Conservation (phyloP, 176 grass and related monocot species). For the Calamus simplicifolius region DNA sequence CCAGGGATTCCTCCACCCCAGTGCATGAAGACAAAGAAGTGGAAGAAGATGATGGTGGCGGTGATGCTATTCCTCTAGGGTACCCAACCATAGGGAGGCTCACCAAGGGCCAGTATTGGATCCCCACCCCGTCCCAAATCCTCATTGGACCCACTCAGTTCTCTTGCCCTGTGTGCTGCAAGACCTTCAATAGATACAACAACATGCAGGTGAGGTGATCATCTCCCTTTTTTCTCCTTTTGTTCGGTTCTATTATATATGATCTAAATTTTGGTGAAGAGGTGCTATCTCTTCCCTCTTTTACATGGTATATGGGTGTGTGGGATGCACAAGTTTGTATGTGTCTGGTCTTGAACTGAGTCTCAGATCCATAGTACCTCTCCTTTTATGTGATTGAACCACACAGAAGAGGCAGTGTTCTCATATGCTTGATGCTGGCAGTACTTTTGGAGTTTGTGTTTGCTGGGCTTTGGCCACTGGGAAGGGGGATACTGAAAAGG, state of each 20-base stretch:
- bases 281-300: no score
- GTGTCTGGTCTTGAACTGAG: no score
- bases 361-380: constrained; percentile 1
- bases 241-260: no score
- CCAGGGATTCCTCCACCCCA: constrained; percentile 1
- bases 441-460: constrained; percentile 12
- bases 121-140: constrained; percentile 82
- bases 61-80: constrained; percentile 24
- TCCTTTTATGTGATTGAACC: constrained; percentile 40
- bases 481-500: background rate
- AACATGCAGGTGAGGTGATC: constrained; percentile 60
- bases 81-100: constrained; percentile 58
- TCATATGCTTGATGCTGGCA: constrained; percentile 13
- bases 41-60: constrained; percentile 7
- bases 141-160: constrained; percentile 88
- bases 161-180: constrained; percentile 78
- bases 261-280: no score
- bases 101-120: constrained; percentile 86
- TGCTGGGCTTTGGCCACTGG: constrained; percentile 11
- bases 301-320: no score
- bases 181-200: constrained; percentile 92
- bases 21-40: constrained; percentile 12
- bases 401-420: constrained; percentile 15
- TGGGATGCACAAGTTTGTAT: no score
- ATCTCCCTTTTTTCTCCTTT: no score